Evolutionary conservation across 352 stramenopile genomes (phyloP).

Genomic region (Saprolegnia parasitica): DNA sequence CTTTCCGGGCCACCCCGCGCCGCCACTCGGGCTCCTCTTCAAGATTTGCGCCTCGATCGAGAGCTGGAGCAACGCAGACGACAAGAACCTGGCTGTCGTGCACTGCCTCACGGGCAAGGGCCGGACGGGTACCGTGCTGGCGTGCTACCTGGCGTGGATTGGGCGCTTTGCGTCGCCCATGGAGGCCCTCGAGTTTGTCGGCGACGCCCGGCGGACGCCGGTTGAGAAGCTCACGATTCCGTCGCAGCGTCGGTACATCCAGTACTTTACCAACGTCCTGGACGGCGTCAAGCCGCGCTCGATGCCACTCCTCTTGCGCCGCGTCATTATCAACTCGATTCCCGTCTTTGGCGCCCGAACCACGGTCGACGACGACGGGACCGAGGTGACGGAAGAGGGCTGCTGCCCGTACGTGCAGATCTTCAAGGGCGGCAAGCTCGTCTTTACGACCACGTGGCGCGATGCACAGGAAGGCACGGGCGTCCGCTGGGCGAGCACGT

Average conservation of each 20-base stretch:
- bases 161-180: constrained; percentile 89
- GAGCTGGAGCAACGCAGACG: constrained; percentile 94
- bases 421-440: constrained; percentile 95
- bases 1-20: constrained; percentile 95
- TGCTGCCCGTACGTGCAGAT: constrained; percentile 98
- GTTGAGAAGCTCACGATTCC: constrained; percentile 95
- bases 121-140: constrained; percentile 90
- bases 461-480: constrained; percentile 83
- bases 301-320: constrained; percentile 91
- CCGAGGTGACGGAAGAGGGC: constrained; percentile 75
- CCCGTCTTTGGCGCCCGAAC: constrained; percentile 76
- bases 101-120: constrained; percentile 97
- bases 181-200: constrained; percentile 91
- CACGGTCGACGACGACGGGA: constrained; percentile 44
- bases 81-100: constrained; percentile 93
- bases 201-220: constrained; percentile 73
- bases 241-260: constrained; percentile 90
- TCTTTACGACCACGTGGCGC: constrained; percentile 91
- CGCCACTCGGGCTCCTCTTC: constrained; percentile 94
- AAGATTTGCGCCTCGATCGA: constrained; percentile 97
- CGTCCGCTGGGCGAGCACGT: constrained; percentile 87
- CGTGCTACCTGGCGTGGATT: constrained; percentile 95
- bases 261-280: constrained; percentile 98
- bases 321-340: constrained; percentile 95
- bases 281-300: constrained; percentile 92